Conservation (phyloP, 495 filamentous ascomycete species). For the Cenococcum geophilum region DNA sequence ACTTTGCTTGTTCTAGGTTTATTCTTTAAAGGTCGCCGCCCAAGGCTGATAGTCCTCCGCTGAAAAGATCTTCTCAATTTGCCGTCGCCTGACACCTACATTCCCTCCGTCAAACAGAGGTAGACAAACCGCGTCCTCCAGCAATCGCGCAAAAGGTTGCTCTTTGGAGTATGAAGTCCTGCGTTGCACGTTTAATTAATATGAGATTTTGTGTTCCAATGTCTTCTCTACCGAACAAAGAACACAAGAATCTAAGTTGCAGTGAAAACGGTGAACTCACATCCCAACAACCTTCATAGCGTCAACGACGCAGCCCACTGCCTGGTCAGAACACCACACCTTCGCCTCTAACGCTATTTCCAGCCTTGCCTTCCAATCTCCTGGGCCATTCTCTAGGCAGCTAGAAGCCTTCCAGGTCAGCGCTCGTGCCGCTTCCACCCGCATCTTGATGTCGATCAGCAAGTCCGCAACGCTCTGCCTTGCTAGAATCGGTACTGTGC, state of each 20-base stretch:
- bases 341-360: conserved; percentile 49
- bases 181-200: not conserved
- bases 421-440: conserved; percentile 46
- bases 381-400: conserved; percentile 39
- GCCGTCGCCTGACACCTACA: conserved; percentile 48
- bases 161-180: conserved; percentile 43
- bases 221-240: too few relatives aligned
- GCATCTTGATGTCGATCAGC: conserved; percentile 50
- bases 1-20: too few relatives aligned
- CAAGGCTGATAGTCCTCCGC: conserved; percentile 45
- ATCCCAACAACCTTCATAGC: conserved; percentile 47
- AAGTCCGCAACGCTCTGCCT: conserved; percentile 49
- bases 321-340: conserved; percentile 47
- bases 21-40: conserved; percentile 25
- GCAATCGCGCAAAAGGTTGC: conserved; percentile 43
- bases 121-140: conserved; percentile 47
- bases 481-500: conserved; percentile 42
- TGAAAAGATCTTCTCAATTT: conserved; percentile 47
- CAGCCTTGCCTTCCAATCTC: conserved; percentile 39
- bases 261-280: conserved; percentile 30
- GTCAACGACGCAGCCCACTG: conserved; percentile 44
- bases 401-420: conserved; percentile 50
- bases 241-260: not conserved
- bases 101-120: conserved; percentile 55
- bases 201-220: too few relatives aligned